phyloP scores from a whole-genome alignment of 2,329 filamentous ascomycete genomes.

The Sarocladium oryzae region DNA sequence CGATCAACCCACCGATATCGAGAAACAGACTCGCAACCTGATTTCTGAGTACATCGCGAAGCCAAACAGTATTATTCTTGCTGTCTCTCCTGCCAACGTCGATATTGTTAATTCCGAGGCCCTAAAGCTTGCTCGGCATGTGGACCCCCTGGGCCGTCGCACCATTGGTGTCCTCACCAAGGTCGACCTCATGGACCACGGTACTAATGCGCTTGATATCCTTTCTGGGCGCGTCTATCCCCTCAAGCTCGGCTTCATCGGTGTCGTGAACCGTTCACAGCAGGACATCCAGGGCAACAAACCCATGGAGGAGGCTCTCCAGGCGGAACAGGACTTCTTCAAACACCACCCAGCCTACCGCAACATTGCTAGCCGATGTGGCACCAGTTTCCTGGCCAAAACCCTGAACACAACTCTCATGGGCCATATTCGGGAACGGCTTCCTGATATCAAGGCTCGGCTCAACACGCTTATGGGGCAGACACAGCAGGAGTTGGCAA shows the following conservation, averaged over 20 bases:
- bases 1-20: slow-evolving; percentile 94
- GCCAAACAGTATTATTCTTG: slow-evolving; percentile 94
- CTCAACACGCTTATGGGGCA: slow-evolving; percentile 99
- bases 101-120: slow-evolving; percentile 99
- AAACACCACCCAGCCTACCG: slow-evolving; percentile 98
- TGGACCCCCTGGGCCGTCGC: slow-evolving; percentile 93
- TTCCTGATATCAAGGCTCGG: slow-evolving; percentile 96
- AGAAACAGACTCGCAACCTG: slow-evolving; percentile 95
- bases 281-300: slow-evolving; percentile 98
- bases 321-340: slow-evolving; percentile 94
- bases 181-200: slow-evolving; percentile 98
- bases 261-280: slow-evolving; percentile 96
- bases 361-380: slow-evolving; percentile 89
- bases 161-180: slow-evolving; percentile 98
- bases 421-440: slow-evolving; percentile 87
- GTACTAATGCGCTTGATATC: slow-evolving; percentile 97
- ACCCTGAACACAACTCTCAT: slow-evolving; percentile 93
- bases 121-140: slow-evolving; percentile 90
- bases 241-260: slow-evolving; percentile 87
- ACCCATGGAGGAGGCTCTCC: slow-evolving; percentile 81
- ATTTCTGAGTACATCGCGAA: slow-evolving; percentile 98
- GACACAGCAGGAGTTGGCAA: slow-evolving; percentile 95
- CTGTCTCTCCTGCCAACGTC: slow-evolving; percentile 92
- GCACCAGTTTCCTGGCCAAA: slow-evolving; percentile 90
- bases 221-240: slow-evolving; percentile 96